These are phyloP conservation scores for Eutypella sp. DNA, from an alignment of 2,329 filamentous ascomycete genomes.

Conservation along the genomic window DNA sequence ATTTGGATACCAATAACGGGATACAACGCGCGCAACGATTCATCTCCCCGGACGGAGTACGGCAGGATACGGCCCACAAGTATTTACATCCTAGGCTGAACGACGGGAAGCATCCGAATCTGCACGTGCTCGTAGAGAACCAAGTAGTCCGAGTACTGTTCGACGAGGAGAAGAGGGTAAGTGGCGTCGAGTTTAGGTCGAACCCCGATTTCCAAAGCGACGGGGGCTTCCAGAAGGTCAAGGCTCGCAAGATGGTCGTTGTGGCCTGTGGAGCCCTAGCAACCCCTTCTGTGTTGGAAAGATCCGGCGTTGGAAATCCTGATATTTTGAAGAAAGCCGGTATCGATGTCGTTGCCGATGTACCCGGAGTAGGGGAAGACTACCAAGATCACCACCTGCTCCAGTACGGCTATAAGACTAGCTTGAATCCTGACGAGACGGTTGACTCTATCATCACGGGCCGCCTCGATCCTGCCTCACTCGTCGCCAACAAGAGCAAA, in stretches of 20 bases:
- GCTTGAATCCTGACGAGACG: slow-evolving; percentile 38
- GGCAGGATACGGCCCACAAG: neutral
- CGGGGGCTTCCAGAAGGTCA: slow-evolving; percentile 35
- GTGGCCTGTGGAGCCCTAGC: slow-evolving; percentile 40
- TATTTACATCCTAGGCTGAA: neutral
- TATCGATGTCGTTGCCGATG: slow-evolving; percentile 39
- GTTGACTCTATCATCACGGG: slow-evolving; percentile 16
- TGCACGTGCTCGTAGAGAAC: slow-evolving; percentile 1
- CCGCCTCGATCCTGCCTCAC: slow-evolving; percentile 17
- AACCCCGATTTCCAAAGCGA: slow-evolving; percentile 45
- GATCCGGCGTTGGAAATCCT: slow-evolving; percentile 51
- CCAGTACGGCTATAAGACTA: slow-evolving; percentile 43
- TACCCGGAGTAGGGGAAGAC: slow-evolving; percentile 43
- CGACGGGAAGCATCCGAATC: slow-evolving; percentile 2
- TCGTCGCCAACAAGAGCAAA: neutral
- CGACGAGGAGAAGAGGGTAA: slow-evolving; percentile 41
- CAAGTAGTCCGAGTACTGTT: slow-evolving; percentile 40
- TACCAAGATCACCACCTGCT: slow-evolving; percentile 44
- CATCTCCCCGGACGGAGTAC: neutral
- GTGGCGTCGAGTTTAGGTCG: no score
- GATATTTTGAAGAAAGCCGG: slow-evolving; percentile 33
- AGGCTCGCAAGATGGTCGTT: slow-evolving; percentile 46
- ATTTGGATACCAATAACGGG: slow-evolving; percentile 30
- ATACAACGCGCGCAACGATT: slow-evolving; percentile 10
- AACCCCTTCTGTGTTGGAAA: slow-evolving; percentile 49